A percentile compares a stretch with the other conserved stretches of the same genome.
phyloP scores from a whole-genome alignment of 176 grass and related monocot species.

The Triticum timopheevii region DNA sequence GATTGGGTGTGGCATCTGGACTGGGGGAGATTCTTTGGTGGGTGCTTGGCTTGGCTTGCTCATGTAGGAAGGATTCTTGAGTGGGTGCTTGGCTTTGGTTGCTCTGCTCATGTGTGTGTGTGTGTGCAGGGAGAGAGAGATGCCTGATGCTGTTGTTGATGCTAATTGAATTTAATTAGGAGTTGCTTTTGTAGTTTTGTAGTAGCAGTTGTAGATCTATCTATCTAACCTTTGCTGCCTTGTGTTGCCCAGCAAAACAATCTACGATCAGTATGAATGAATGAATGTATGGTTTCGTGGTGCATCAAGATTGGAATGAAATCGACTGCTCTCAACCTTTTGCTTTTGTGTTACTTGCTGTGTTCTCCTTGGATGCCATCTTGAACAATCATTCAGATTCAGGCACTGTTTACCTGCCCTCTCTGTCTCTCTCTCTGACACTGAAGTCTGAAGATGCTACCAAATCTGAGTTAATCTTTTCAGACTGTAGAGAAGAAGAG shows the following conservation, averaged over 20 bases:
- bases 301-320: slow-evolving; percentile 13
- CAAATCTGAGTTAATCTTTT: too few species aligned
- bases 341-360: neutral
- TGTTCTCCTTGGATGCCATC: neutral
- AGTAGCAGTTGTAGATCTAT: slow-evolving; percentile 36
- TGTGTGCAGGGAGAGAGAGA: neutral
- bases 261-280: neutral
- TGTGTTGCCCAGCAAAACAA: neutral
- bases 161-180: slow-evolving; percentile 17
- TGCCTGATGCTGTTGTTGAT: neutral
- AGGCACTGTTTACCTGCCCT: too few species aligned
- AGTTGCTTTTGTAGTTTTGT: neutral
- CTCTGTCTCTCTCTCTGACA: too few species aligned
- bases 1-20: too few species aligned
- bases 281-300: neutral
- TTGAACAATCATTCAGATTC: neutral
- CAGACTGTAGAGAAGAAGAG: too few species aligned
- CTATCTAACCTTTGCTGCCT: slow-evolving; percentile 6
- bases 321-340: neutral
- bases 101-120: slow-evolving; percentile 11
- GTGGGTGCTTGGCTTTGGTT: neutral
- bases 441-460: too few species aligned
- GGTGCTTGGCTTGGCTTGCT: slow-evolving; percentile 15
- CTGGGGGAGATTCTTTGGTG: neutral
- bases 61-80: slow-evolving; percentile 8